Evolutionary conservation across 2,329 filamentous ascomycete genomes (phyloP), one percentile per base, ranked within the genome.

Genomic region (Aspergillus tubingensis): DNA sequence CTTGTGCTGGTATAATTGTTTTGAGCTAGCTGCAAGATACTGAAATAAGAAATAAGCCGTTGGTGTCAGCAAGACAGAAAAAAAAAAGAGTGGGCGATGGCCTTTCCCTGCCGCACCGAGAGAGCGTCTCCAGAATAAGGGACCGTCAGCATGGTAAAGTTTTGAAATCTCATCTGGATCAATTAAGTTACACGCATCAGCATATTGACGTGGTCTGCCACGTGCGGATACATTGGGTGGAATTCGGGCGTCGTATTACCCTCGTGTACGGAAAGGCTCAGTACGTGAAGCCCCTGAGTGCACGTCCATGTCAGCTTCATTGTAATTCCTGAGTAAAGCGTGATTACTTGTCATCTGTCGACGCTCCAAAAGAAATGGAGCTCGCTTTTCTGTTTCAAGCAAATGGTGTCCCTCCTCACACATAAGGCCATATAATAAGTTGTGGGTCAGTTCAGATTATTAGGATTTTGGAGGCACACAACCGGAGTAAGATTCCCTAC

Each of bases 171-270:
- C 53, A 36, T 32, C 50, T 61, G 62, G 60, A 63, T 66, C 64
- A 66, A 58, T 61, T 63, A 60, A 39, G 62, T 66, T 63, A 62
- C 60, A 62, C 62, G 57, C 47, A 58, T 27, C 48, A 47, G 23
- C 50, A 56, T 47, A 21, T 25, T 25, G 8, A 44, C 41, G 41
- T 44, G 19, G 41, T 55, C 50, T 50, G 60, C 64, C 64, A 66
- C 64, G 64, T 66, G 36, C 27, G 53, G 52, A 53, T 56, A 27
- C 21, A 17, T 32, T 36, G 25, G 51, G 56, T 59, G 56, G 48
- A 23, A 57, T 56, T 50, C 48, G 50, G 54, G 36, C 44, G 54
- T 41, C 17, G 47, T 30, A 50, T 30, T 30, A 30, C 25, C 32
- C n/a, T 32, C 25, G 23, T 49, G 47, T 32, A 49, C 13, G 15